phyloP scores from a whole-genome alignment of 371 early-diverging fungal genomes.

The Haplosporangium sp. region DNA sequence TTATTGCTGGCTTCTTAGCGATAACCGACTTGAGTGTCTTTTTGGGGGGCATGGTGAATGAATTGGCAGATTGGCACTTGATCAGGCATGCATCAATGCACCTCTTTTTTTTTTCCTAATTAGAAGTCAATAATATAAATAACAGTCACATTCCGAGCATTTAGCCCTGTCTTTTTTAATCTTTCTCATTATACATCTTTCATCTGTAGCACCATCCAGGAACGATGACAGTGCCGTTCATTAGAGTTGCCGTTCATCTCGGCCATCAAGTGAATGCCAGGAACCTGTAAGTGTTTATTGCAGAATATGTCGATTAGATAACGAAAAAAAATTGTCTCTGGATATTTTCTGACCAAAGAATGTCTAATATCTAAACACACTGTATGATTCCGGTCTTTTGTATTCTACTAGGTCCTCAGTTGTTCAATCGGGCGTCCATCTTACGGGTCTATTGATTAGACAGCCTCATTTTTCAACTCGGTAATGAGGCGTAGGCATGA shows the following conservation, averaged over 20 bases:
- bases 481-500: constrained; percentile 6
- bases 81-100: constrained; percentile 10
- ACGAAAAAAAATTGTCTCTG: no score
- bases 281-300: constrained; percentile 21
- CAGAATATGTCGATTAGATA: no score
- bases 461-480: constrained; percentile 15
- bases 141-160: constrained; percentile 15
- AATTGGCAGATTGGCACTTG: constrained; percentile 2
- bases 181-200: not conserved
- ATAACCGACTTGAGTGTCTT: constrained; percentile 48
- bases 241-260: constrained; percentile 23
- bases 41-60: constrained; percentile 41
- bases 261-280: constrained; percentile 27
- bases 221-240: constrained; percentile 22
- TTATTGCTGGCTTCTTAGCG: constrained; percentile 2
- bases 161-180: not conserved
- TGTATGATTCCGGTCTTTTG: not conserved
- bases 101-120: constrained; percentile 2
- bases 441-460: constrained; percentile 19
- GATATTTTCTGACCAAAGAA: not conserved
- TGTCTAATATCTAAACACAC: not conserved
- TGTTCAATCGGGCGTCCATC: constrained; percentile 11
- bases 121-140: constrained; percentile 4
- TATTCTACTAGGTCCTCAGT: constrained; percentile 13
- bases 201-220: not conserved